A percentile compares a stretch with the other conserved stretches of the same genome.
These are phyloP conservation scores for Aspergillus ustus DNA, from an alignment of 2,329 filamentous ascomycete species.

Conservation along the genomic window DNA sequence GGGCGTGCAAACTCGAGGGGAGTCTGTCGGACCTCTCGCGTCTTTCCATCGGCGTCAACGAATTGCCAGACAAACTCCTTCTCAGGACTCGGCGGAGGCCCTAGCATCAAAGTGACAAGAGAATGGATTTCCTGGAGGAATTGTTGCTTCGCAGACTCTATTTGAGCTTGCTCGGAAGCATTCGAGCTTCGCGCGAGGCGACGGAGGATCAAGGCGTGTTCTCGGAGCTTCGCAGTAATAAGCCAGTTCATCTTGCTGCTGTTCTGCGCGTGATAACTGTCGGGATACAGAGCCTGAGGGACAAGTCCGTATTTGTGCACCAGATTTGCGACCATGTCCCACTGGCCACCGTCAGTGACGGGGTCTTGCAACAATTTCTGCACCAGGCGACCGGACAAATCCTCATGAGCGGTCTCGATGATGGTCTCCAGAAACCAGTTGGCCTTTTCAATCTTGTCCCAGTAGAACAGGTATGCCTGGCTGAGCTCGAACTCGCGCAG, in stretches of 20 bases:
- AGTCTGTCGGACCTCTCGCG: conserved; percentile 66
- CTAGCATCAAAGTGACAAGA: conserved; percentile 81
- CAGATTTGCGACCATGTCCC: conserved; percentile 89
- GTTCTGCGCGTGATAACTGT: conserved; percentile 77
- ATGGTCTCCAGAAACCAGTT: conserved; percentile 89
- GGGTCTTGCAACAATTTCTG: conserved; percentile 70
- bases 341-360: conserved; percentile 82
- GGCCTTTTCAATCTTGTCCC: conserved; percentile 90
- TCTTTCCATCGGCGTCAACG: conserved; percentile 69
- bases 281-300: conserved; percentile 79
- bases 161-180: conserved; percentile 36
- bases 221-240: conserved; percentile 83
- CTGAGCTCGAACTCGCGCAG: conserved; percentile 82
- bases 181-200: conserved; percentile 51
- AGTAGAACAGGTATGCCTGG: conserved; percentile 87
- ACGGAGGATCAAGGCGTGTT: conserved; percentile 77
- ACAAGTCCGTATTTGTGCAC: conserved; percentile 89
- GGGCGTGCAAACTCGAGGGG: conserved; percentile 69
- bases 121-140: conserved; percentile 82
- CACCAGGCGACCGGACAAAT: conserved; percentile 73
- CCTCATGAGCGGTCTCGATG: conserved; percentile 72
- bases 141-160: conserved; percentile 64
- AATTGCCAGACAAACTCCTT: conserved; percentile 80
- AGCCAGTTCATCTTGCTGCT: conserved; percentile 72
- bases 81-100: conserved; percentile 73